Percentiles rank a stretch among this genome's conserved stretches.
Evolutionary conservation across 1,139 yeast species (phyloP).

Genomic region (Scheffersomyces lignicola): DNA sequence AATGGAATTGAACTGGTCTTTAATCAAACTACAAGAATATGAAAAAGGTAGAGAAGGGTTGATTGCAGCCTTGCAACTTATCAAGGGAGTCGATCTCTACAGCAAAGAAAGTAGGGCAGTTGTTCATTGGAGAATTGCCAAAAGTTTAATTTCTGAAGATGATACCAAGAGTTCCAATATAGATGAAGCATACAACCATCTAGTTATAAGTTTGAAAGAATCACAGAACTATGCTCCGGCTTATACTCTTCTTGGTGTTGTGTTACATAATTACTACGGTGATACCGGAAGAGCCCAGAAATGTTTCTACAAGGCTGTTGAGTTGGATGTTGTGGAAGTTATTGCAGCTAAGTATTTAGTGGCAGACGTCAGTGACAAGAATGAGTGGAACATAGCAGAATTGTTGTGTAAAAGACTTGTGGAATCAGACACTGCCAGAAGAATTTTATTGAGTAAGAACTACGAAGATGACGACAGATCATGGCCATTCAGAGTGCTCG

Average conservation of each 20-base stretch:
- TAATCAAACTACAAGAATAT: slow-evolving; percentile 52
- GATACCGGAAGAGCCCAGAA: slow-evolving; percentile 75
- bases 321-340: slow-evolving; percentile 74
- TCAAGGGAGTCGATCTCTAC: slow-evolving; percentile 52
- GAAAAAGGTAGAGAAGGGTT: slow-evolving; percentile 58
- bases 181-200: slow-evolving; percentile 45
- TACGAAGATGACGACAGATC: slow-evolving; percentile 36
- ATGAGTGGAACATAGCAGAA: slow-evolving; percentile 88
- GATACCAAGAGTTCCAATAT: slow-evolving; percentile 30
- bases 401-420: slow-evolving; percentile 65
- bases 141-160: slow-evolving; percentile 39
- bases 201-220: slow-evolving; percentile 64
- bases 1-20: slow-evolving; percentile 80
- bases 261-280: slow-evolving; percentile 56
- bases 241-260: slow-evolving; percentile 74
- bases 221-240: slow-evolving; percentile 70
- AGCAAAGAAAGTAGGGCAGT: slow-evolving; percentile 59
- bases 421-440: slow-evolving; percentile 59
- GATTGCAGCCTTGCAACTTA: slow-evolving; percentile 36
- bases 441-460: slow-evolving; percentile 43
- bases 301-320: slow-evolving; percentile 89
- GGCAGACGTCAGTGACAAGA: slow-evolving; percentile 58
- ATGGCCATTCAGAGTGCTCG: slow-evolving; percentile 91
- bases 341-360: slow-evolving; percentile 75
- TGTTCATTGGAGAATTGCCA: slow-evolving; percentile 72